Conservation (phyloP, 1,284 basidiomycete species). For the Sanguinoderma infundibulare region DNA sequence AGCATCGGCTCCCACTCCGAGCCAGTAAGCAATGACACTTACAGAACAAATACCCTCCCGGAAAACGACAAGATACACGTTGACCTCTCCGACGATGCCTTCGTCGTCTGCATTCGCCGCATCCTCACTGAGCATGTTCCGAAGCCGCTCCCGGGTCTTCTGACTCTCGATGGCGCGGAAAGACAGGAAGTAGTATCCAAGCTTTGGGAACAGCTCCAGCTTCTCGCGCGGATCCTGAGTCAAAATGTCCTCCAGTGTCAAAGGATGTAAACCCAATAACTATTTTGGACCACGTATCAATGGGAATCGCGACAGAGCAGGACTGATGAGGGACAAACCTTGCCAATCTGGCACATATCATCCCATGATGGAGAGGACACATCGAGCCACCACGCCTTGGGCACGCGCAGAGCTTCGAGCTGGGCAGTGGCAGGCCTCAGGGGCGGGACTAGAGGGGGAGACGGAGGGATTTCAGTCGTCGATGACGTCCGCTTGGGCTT, state of each 20-base stretch:
- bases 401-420: constrained; percentile 10
- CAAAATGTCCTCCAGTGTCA: constrained; percentile 96
- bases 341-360: constrained; percentile 88
- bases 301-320: background rate
- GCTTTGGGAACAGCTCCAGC: constrained; percentile 84
- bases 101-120: constrained; percentile 40
- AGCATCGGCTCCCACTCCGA: background rate
- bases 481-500: constrained; percentile 42
- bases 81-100: constrained; percentile 73
- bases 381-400: constrained; percentile 88
- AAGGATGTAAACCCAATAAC: constrained; percentile 89
- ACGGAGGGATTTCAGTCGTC: background rate
- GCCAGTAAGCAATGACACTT: constrained; percentile 38
- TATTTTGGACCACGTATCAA: constrained; percentile 33
- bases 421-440: constrained; percentile 9
- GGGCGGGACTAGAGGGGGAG: constrained; percentile 2
- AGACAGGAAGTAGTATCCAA: constrained; percentile 94
- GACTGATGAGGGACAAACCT: constrained; percentile 57
- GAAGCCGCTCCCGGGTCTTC: constrained; percentile 46
- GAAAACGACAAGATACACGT: constrained; percentile 91
- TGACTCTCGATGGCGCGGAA: constrained; percentile 83
- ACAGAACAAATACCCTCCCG: constrained; percentile 89
- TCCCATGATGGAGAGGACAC: constrained; percentile 90
- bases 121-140: constrained; percentile 33
- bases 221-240: constrained; percentile 95